Evolutionary conservation across 2,329 filamentous ascomycete genomes (phyloP).

Genomic region (Botrytis squamosa): DNA sequence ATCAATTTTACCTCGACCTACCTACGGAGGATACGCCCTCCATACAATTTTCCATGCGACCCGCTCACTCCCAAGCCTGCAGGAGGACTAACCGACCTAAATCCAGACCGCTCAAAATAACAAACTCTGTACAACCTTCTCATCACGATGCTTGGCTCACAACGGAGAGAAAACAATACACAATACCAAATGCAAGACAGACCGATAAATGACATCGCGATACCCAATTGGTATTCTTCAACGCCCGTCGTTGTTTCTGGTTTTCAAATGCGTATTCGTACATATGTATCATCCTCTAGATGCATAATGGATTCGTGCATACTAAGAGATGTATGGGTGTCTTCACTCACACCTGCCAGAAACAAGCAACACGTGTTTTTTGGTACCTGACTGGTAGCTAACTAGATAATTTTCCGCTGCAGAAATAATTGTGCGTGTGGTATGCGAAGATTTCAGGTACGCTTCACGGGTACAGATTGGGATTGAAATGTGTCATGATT

Average conservation of each 20-base stretch:
- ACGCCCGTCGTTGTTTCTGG: background rate
- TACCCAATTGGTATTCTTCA: background rate
- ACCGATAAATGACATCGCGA: background rate
- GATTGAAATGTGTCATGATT: background rate
- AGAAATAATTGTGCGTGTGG: background rate
- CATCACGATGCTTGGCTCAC: background rate
- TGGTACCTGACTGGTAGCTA: background rate
- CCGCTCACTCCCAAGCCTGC: background rate
- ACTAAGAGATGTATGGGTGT: background rate
- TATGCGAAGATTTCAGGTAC: background rate
- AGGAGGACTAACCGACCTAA: background rate
- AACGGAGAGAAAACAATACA: background rate
- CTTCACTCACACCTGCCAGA: background rate
- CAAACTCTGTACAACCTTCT: background rate
- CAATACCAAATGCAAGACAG: background rate
- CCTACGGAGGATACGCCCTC: background rate
- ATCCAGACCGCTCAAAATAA: background rate
- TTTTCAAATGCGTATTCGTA: background rate
- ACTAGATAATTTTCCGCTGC: background rate
- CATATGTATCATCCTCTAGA: background rate
- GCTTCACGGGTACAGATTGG: background rate
- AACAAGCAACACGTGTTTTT: background rate
- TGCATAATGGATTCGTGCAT: background rate
- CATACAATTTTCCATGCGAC: background rate
- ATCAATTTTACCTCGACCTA: background rate